Percentiles rank a stretch among this genome's conserved stretches.
These are phyloP conservation scores for Mortierella hygrophila DNA, from an alignment of 192 early-diverging fungal species.

Conservation along the genomic window DNA sequence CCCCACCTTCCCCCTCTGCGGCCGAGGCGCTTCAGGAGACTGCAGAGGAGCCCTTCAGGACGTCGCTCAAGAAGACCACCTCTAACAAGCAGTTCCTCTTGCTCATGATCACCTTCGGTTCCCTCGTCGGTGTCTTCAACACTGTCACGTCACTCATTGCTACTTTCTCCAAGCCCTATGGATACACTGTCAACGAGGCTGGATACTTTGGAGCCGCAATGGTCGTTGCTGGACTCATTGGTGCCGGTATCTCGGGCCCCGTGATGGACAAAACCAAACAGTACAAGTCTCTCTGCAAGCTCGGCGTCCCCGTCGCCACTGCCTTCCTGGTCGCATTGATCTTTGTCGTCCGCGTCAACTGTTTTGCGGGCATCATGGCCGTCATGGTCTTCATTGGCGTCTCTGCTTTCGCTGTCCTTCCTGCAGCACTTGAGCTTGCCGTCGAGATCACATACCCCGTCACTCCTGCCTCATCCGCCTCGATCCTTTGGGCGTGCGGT, in stretches of 20 bases:
- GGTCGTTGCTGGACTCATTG: constrained; percentile 66
- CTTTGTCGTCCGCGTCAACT: constrained; percentile 40
- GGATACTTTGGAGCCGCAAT: constrained; percentile 65
- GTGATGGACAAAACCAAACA: constrained; percentile 64
- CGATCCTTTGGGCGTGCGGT: constrained; percentile 33
- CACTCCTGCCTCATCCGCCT: constrained; percentile 27
- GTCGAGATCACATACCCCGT: constrained; percentile 43
- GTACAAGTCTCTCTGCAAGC: constrained; percentile 60
- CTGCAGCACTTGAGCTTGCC: constrained; percentile 30
- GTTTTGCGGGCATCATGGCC: constrained; percentile 11
- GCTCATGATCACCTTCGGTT: constrained; percentile 25
- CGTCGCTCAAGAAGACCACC: constrained; percentile 29
- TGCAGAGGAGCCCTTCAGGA: constrained; percentile 27
- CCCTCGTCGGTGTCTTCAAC: constrained; percentile 52
- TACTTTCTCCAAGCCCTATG: constrained; percentile 59
- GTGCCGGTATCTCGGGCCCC: constrained; percentile 57
- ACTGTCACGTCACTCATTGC: constrained; percentile 53
- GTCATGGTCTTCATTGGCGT: constrained; percentile 23
- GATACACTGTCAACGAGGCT: constrained; percentile 51
- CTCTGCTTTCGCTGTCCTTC: constrained; percentile 20
- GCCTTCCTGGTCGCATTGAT: constrained; percentile 45
- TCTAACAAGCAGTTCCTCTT: constrained; percentile 26
- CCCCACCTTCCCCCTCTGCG: constrained; percentile 58
- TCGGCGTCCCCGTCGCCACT: constrained; percentile 48
- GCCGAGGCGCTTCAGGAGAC: constrained; percentile 19